Conservation (phyloP, 2,329 filamentous ascomycete species). For the Cordyceps militaris region DNA sequence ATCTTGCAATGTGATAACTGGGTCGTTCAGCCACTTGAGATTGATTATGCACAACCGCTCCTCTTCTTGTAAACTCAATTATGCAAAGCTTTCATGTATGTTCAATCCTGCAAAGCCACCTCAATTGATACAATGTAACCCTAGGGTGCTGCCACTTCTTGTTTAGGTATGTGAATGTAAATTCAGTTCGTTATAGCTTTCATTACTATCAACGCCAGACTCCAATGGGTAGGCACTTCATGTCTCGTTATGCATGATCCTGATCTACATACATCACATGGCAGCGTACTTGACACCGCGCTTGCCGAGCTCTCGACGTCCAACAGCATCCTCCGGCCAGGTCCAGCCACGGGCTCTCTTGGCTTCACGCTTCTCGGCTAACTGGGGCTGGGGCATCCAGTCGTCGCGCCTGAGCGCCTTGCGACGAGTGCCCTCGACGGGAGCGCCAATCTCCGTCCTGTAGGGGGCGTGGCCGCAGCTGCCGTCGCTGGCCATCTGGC, state of each 20-base stretch:
- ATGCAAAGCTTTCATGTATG: no score
- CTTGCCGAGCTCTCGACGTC: constrained; percentile 64
- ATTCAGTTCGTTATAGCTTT: neutral
- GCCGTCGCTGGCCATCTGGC: constrained; percentile 59
- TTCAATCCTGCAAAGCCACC: no score
- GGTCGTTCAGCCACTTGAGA: no score
- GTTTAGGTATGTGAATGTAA: neutral
- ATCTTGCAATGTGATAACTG: neutral
- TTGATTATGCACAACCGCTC: no score
- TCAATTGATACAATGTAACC: no score
- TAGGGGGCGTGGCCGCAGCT: constrained; percentile 52
- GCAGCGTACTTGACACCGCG: constrained; percentile 49
- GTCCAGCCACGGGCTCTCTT: constrained; percentile 71
- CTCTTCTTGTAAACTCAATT: no score
- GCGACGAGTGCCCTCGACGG: constrained; percentile 63
- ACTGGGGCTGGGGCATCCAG: constrained; percentile 70
- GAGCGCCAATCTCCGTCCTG: constrained; percentile 66
- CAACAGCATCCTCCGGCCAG: constrained; percentile 65
- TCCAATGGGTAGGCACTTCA: neutral
- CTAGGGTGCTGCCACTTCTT: no score
- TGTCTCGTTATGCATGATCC: neutral
- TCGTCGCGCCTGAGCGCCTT: constrained; percentile 62
- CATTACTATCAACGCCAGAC: neutral
- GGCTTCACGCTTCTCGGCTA: constrained; percentile 68
- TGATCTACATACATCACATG: neutral